phyloP scores from a whole-genome alignment of 2,329 filamentous ascomycete species.

The Botrytis pseudocinerea region DNA sequence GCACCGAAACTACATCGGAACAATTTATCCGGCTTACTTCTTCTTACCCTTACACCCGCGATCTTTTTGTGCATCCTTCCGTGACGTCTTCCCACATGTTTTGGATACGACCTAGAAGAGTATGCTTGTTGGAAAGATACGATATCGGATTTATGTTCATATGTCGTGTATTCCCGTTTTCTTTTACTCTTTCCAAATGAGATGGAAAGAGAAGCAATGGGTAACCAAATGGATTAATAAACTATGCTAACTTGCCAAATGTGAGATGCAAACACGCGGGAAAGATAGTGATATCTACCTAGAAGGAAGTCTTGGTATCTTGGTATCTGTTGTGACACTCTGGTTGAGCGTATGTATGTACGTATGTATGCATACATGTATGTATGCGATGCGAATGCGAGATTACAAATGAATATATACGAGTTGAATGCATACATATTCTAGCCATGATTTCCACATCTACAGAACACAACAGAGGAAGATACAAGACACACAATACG shows the following conservation, averaged over 20 bases:
- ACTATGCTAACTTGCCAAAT: not conserved
- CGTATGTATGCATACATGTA: not conserved
- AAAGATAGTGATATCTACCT: not conserved
- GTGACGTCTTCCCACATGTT: slow-evolving; percentile 13
- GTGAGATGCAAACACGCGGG: not conserved
- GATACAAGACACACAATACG: not conserved
- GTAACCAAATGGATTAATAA: not conserved
- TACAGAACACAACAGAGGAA: not conserved
- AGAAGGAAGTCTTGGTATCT: slow-evolving; percentile 4
- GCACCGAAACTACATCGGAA: not conserved
- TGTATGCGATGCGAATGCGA: not conserved
- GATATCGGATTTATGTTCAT: not conserved
- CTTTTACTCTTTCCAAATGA: not conserved
- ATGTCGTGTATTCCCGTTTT: not conserved
- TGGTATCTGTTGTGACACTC: not conserved
- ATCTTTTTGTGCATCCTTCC: not conserved
- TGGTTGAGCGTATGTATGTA: not conserved
- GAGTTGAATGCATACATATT: not conserved
- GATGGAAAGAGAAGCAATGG: not conserved
- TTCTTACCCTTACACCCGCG: not conserved
- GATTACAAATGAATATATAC: not conserved
- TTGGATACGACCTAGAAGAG: not conserved
- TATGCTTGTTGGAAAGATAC: not conserved
- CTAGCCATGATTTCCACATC: not conserved
- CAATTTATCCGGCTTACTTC: not conserved